These are phyloP conservation scores for Ogataea kodamae DNA, from an alignment of 805 yeast species.

Conservation along the genomic window DNA sequence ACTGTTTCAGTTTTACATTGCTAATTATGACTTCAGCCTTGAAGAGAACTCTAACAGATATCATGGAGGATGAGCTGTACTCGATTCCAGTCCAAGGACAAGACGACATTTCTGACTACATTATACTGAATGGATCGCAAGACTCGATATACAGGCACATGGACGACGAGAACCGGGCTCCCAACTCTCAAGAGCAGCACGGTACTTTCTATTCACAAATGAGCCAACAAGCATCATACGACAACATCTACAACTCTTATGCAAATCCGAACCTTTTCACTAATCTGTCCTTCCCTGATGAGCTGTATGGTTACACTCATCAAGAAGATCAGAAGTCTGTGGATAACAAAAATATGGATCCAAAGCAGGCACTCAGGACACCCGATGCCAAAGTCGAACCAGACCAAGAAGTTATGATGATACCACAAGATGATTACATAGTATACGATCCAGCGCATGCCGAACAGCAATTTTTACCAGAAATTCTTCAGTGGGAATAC, in stretches of 20 bases:
- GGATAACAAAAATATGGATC: conserved; percentile 14
- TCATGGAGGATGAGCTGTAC: conserved; percentile 32
- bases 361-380: conserved; percentile 12
- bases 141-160: conserved; percentile 20
- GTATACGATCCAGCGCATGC: conserved; percentile 24
- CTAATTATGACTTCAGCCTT: conserved; percentile 29
- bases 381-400: conserved; percentile 7
- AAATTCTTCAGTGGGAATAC: conserved; percentile 28
- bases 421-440: conserved; percentile 31
- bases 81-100: conserved; percentile 20
- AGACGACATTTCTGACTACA: conserved; percentile 26
- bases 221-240: conserved; percentile 9
- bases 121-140: conserved; percentile 27
- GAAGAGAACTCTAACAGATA: conserved; percentile 32
- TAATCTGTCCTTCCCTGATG: conserved; percentile 26
- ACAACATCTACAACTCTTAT: conserved; percentile 27
- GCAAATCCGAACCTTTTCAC: conserved; percentile 30
- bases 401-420: conserved; percentile 28
- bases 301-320: conserved; percentile 19
- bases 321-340: conserved; percentile 3
- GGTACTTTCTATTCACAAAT: conserved; percentile 4
- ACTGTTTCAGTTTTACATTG: conserved; percentile 10
- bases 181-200: conserved; percentile 7
- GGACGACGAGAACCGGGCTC: conserved; percentile 14
- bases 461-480: conserved; percentile 26